Percentiles rank a stretch among this genome's conserved stretches.
These are phyloP conservation scores for Kwoniella bestiolae DNA, from an alignment of 768 basidiomycete species.

Conservation along the genomic window DNA sequence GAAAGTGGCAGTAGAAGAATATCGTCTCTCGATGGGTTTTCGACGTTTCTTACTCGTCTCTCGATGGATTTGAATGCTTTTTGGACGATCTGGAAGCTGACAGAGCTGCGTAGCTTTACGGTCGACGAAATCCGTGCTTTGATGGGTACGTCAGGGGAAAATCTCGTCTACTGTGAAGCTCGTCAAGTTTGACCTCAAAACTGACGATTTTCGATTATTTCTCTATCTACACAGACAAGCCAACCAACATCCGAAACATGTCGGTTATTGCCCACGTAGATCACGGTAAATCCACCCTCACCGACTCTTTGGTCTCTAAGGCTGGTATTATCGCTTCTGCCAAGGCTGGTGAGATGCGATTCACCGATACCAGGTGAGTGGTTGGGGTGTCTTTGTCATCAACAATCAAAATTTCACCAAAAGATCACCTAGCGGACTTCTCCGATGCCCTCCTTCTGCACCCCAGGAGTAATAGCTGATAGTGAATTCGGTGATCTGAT, in stretches of 20 bases:
- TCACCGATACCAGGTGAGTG: conserved; percentile 81
- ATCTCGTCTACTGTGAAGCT: neutral
- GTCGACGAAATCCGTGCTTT: conserved; percentile 58
- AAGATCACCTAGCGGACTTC: conserved; percentile 3
- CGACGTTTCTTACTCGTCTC: neutral
- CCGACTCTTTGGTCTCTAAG: conserved; percentile 98
- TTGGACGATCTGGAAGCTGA: conserved; percentile 8
- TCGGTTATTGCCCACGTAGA: conserved; percentile 73
- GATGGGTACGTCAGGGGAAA: neutral
- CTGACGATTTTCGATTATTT: neutral
- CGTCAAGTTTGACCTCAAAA: neutral
- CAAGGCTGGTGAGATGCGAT: conserved; percentile 95
- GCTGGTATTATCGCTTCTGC: conserved; percentile 96
- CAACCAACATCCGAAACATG: conserved; percentile 60
- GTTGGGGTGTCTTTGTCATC: neutral
- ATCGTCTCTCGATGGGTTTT: conserved; percentile 7
- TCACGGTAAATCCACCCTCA: conserved; percentile 99
- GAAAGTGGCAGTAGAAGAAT: neutral
- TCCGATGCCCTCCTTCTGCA: neutral
- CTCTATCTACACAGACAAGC: conserved; percentile 37
- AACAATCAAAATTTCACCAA: neutral
- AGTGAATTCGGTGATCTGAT: neutral
- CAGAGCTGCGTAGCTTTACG: conserved; percentile 49
- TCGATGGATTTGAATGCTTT: neutral
- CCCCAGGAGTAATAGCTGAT: conserved; percentile 4